Evolutionary conservation across 2,329 filamentous ascomycete species (phyloP).

Genomic region (Calycina herbarum): DNA sequence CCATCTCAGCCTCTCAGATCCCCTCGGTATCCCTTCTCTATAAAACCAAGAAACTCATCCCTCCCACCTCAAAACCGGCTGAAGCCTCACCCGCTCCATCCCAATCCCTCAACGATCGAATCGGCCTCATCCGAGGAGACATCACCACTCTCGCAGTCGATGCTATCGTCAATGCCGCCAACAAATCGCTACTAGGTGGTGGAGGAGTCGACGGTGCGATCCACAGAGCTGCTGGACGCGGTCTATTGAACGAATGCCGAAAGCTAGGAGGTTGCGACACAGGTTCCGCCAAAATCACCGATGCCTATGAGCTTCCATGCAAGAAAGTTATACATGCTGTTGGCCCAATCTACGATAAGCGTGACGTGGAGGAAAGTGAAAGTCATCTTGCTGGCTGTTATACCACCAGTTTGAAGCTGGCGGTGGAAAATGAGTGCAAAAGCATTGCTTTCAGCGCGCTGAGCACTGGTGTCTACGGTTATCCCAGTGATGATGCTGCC

Average conservation of each 20-base stretch:
- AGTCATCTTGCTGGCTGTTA: conserved; percentile 65
- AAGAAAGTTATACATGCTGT: conserved; percentile 86
- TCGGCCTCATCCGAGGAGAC: conserved; percentile 72
- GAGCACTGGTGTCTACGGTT: conserved; percentile 89
- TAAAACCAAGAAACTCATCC: conserved; percentile 33
- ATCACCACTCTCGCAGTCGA: conserved; percentile 79
- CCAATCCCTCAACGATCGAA: conserved; percentile 64
- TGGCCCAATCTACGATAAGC: conserved; percentile 70
- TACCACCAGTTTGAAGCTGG: conserved; percentile 67
- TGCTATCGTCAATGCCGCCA: conserved; percentile 93
- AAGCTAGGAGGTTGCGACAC: conserved; percentile 71
- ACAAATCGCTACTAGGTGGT: conserved; percentile 74
- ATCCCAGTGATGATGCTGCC: conserved; percentile 73
- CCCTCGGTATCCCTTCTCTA: conserved; percentile 37
- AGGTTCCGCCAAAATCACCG: conserved; percentile 80
- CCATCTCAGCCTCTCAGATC: conserved; percentile 32
- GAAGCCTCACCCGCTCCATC: conserved; percentile 40
- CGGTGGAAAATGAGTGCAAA: conserved; percentile 62
- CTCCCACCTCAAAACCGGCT: conserved; percentile 27
- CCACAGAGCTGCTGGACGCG: conserved; percentile 74
- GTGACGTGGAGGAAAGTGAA: conserved; percentile 45
- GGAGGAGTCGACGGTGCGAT: conserved; percentile 92
- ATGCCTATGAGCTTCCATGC: conserved; percentile 73
- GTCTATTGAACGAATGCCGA: conserved; percentile 70
- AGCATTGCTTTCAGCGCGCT: conserved; percentile 81